phyloP scores from a whole-genome alignment of 2,329 filamentous ascomycete species.

The Chalaropsis thielavioides region DNA sequence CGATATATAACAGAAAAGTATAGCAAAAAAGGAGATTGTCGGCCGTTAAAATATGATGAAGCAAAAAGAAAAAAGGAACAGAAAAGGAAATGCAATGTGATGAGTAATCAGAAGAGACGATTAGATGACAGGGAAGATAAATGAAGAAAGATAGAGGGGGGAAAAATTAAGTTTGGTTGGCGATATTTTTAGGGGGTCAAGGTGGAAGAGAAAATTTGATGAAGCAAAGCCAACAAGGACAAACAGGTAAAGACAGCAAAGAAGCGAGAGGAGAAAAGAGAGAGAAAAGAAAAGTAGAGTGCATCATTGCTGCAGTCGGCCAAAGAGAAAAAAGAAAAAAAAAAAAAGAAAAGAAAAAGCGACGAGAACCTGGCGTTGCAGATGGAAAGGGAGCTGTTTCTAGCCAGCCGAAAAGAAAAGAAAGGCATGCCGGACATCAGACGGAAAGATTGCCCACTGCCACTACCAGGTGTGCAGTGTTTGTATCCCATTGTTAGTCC shows the following conservation, averaged over 20 bases:
- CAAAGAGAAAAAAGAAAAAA: not conserved
- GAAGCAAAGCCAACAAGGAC: not conserved
- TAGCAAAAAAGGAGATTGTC: slow-evolving; percentile 7
- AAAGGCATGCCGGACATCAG: not conserved
- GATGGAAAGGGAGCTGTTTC: too few relatives aligned
- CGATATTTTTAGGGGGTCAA: slow-evolving; percentile 3
- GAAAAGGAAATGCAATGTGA: slow-evolving; percentile 5
- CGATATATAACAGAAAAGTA: not conserved
- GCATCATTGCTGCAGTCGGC: not conserved
- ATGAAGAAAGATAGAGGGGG: not conserved
- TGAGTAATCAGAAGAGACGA: not conserved
- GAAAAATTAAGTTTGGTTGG: slow-evolving; percentile 1
- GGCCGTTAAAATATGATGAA: slow-evolving; percentile 16
- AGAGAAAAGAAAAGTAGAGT: too few relatives aligned
- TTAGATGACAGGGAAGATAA: not conserved
- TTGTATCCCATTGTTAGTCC: not conserved
- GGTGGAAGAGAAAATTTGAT: not conserved
- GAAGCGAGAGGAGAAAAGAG: not conserved
- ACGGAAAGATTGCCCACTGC: not conserved
- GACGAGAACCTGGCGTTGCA: not conserved
- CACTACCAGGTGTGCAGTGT: not conserved
- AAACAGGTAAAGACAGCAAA: slow-evolving; percentile 14
- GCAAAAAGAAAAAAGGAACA: not conserved
- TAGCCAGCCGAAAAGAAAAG: not conserved
- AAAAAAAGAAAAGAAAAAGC: not conserved